Evolutionary conservation across 1,284 basidiomycete species (phyloP).

Genomic region (Ustilago tritici): DNA sequence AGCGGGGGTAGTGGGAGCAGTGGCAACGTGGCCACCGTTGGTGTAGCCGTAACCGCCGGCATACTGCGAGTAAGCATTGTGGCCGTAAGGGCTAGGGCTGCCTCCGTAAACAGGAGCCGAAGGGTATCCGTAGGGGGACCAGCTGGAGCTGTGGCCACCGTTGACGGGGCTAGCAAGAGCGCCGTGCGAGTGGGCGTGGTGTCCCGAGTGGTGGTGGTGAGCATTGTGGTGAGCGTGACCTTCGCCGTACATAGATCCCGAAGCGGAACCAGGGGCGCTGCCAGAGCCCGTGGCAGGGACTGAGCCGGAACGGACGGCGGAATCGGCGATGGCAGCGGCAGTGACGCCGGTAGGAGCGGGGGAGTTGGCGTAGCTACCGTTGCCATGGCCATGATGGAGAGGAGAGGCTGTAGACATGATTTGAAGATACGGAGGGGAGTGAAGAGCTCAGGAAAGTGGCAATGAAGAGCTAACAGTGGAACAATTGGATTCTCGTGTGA

Average conservation of each 20-base stretch:
- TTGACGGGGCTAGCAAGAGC: slow-evolving; percentile 49
- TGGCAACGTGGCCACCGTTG: slow-evolving; percentile 48
- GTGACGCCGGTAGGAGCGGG: slow-evolving; percentile 43
- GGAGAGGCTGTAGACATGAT: slow-evolving; percentile 54
- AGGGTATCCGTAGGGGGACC: slow-evolving; percentile 55
- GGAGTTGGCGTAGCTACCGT: slow-evolving; percentile 52
- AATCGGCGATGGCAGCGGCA: slow-evolving; percentile 42
- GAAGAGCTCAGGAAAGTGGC: background rate
- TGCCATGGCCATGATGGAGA: slow-evolving; percentile 55
- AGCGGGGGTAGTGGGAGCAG: slow-evolving; percentile 49
- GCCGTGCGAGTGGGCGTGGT: slow-evolving; percentile 44
- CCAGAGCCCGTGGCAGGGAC: slow-evolving; percentile 49
- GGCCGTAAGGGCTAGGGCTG: slow-evolving; percentile 52
- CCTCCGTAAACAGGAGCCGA: slow-evolving; percentile 50
- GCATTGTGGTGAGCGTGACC: slow-evolving; percentile 39
- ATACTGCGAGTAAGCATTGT: slow-evolving; percentile 56
- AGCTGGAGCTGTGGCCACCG: slow-evolving; percentile 51
- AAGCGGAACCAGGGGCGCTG: slow-evolving; percentile 50
- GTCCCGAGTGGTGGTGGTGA: slow-evolving; percentile 48
- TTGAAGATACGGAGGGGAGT: background rate
- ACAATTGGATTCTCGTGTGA: background rate
- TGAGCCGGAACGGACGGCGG: slow-evolving; percentile 47
- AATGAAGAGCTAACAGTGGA: background rate
- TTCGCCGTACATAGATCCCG: slow-evolving; percentile 52
- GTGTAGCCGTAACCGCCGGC: slow-evolving; percentile 52